These are phyloP conservation scores for Oryza glumipatula DNA, from an alignment of 176 grass and related monocot species.

Conservation along the genomic window DNA sequence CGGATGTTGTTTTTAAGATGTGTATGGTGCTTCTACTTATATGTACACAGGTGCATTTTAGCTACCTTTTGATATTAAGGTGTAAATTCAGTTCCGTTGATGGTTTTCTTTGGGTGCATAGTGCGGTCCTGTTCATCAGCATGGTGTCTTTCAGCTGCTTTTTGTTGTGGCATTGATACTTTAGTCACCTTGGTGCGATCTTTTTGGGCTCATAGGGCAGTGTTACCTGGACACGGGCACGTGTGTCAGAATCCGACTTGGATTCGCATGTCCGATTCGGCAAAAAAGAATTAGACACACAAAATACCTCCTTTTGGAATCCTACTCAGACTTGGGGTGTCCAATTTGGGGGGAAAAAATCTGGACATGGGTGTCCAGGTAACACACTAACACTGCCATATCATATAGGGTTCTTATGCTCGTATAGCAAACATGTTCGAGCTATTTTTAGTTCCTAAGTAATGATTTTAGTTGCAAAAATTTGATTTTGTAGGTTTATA, in stretches of 20 bases:
- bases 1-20: neutral
- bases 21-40: slow-evolving; percentile 7
- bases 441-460: neutral
- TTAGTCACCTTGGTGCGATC: neutral
- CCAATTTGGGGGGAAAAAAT: too few species aligned
- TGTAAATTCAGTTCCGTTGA: neutral
- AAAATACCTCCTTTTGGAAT: too few species aligned
- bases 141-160: neutral
- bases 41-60: neutral
- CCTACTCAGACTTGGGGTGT: too few species aligned
- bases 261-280: too few species aligned
- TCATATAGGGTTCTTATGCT: neutral
- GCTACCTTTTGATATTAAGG: neutral
- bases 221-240: too few species aligned
- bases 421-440: neutral
- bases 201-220: neutral
- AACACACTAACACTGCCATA: too few species aligned
- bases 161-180: neutral
- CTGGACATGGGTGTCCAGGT: too few species aligned
- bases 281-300: too few species aligned
- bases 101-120: neutral
- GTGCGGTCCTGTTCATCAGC: neutral
- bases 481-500: neutral
- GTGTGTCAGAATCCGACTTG: too few species aligned
- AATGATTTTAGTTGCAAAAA: slow-evolving; percentile 11